These are phyloP conservation scores for Nothomitra cinnamomea DNA, from an alignment of 2,329 filamentous ascomycete genomes.

Conservation along the genomic window DNA sequence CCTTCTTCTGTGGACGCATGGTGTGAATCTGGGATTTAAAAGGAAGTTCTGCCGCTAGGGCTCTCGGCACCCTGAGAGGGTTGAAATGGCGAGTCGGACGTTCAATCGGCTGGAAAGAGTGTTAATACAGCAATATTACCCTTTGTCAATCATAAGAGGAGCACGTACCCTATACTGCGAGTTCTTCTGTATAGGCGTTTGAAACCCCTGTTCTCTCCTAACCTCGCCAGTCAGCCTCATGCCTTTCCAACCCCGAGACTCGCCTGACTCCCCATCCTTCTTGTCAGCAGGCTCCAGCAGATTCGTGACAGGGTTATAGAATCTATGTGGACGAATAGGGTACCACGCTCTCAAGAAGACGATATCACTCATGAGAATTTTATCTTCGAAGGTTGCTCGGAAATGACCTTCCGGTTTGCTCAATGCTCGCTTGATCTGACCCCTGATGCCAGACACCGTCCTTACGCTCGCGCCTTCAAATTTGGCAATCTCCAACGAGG, in stretches of 20 bases:
- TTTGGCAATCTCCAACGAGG: constrained; percentile 85
- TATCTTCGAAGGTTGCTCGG: constrained; percentile 96
- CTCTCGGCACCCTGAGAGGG: constrained; percentile 55
- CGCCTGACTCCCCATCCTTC: constrained; percentile 17
- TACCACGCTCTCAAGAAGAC: constrained; percentile 96
- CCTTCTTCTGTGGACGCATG: constrained; percentile 61
- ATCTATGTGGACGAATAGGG: constrained; percentile 82
- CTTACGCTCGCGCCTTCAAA: constrained; percentile 94
- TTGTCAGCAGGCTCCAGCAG: constrained; percentile 44
- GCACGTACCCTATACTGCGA: constrained; percentile 43
- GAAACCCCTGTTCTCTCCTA: constrained; percentile 54
- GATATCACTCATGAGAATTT: constrained; percentile 90
- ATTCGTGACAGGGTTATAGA: constrained; percentile 94
- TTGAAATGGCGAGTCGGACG: constrained; percentile 54
- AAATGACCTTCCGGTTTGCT: constrained; percentile 90
- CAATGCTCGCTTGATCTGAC: constrained; percentile 92
- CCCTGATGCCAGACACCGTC: constrained; percentile 86
- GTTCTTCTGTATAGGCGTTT: constrained; percentile 68
- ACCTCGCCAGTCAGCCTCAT: constrained; percentile 94
- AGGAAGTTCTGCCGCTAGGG: constrained; percentile 67
- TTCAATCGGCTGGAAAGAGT: constrained; percentile 28
- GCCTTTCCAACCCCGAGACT: constrained; percentile 48
- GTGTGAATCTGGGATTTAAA: constrained; percentile 81
- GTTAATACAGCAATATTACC: not conserved
- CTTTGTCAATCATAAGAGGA: not conserved